Evolutionary conservation across 768 basidiomycete species (phyloP).

Genomic region (Amanita rimosa): DNA sequence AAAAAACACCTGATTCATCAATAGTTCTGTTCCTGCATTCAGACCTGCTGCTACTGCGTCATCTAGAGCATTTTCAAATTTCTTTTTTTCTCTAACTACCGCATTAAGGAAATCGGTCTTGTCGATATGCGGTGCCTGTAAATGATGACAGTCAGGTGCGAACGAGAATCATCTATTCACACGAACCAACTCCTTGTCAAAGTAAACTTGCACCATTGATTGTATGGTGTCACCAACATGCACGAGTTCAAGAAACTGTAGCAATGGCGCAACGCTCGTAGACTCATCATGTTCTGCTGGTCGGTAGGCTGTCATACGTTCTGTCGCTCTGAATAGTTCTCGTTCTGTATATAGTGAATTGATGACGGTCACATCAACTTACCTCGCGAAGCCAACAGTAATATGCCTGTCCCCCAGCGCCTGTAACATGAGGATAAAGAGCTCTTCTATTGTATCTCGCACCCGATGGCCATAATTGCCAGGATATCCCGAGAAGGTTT

Average conservation of each 20-base stretch:
- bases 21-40: constrained; percentile 89
- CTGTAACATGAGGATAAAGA: constrained; percentile 78
- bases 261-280: constrained; percentile 78
- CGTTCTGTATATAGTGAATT: constrained; percentile 9
- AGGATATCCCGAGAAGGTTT: constrained; percentile 83
- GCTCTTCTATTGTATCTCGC: constrained; percentile 86
- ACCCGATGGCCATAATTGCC: constrained; percentile 82
- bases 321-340: constrained; percentile 56
- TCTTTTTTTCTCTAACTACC: constrained; percentile 94
- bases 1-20: constrained; percentile 93
- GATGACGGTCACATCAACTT: constrained; percentile 15
- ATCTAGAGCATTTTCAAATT: constrained; percentile 85
- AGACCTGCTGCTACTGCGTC: constrained; percentile 89
- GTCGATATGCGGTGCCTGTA: constrained; percentile 78
- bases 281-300: constrained; percentile 79
- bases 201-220: constrained; percentile 96
- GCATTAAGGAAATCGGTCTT: constrained; percentile 87
- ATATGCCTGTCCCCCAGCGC: constrained; percentile 74
- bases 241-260: constrained; percentile 96
- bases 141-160: not conserved
- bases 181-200: constrained; percentile 83
- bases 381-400: constrained; percentile 68
- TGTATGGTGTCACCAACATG: constrained; percentile 97
- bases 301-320: constrained; percentile 83
- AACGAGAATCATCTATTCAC: not conserved